Conservation (phyloP, 768 basidiomycete species). For the Pulveroboletus sp. region DNA sequence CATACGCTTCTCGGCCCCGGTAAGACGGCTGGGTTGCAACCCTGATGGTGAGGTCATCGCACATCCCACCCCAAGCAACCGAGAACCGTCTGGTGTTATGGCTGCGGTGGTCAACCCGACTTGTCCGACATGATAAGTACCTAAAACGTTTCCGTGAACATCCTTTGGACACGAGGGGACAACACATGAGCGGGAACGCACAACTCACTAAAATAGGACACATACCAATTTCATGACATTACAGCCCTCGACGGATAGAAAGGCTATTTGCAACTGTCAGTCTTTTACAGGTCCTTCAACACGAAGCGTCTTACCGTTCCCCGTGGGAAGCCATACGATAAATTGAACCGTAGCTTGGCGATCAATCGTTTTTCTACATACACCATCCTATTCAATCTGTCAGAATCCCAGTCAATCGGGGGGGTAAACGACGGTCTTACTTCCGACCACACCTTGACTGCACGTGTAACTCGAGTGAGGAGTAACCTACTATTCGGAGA, state of each 20-base stretch:
- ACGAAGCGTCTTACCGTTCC: slow-evolving; percentile 35
- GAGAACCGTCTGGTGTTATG: slow-evolving; percentile 41
- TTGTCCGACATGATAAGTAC: slow-evolving; percentile 39
- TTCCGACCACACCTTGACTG: slow-evolving; percentile 50
- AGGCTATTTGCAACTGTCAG: slow-evolving; percentile 31
- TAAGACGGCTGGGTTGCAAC: slow-evolving; percentile 43
- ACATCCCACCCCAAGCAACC: slow-evolving; percentile 48
- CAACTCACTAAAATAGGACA: neutral
- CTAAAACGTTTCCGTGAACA: slow-evolving; percentile 42
- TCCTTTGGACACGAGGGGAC: slow-evolving; percentile 29
- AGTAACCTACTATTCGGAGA: slow-evolving; percentile 43
- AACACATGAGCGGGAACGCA: too few species aligned
- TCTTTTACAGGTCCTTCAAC: neutral
- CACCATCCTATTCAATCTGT: slow-evolving; percentile 38
- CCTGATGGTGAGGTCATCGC: slow-evolving; percentile 38
- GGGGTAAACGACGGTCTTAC: slow-evolving; percentile 24
- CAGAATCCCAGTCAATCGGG: neutral
- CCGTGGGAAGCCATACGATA: slow-evolving; percentile 47
- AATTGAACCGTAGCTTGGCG: slow-evolving; percentile 43
- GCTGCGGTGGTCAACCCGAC: slow-evolving; percentile 47
- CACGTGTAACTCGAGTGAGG: slow-evolving; percentile 44
- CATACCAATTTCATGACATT: slow-evolving; percentile 43
- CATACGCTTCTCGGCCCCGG: slow-evolving; percentile 49
- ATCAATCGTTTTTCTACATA: slow-evolving; percentile 47
- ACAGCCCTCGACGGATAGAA: slow-evolving; percentile 49